phyloP scores from a whole-genome alignment of 2,329 filamentous ascomycete genomes.

The Leptographium lundbergii region DNA sequence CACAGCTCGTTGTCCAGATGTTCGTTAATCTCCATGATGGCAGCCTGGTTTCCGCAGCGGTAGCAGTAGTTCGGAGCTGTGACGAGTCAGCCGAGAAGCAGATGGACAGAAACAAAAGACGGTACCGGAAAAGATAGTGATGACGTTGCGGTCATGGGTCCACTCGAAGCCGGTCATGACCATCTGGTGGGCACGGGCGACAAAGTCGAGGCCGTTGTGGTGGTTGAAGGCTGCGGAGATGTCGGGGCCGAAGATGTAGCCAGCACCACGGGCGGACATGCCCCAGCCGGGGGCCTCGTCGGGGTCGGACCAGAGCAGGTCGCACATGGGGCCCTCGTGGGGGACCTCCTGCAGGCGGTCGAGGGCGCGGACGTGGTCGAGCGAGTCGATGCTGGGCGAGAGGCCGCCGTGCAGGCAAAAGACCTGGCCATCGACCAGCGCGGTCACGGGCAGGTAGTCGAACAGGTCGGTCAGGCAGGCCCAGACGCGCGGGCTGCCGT shows the following conservation, averaged over 20 bases:
- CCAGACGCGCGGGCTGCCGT: neutral
- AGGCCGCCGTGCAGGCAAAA: conserved; percentile 1
- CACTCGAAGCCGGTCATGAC: conserved; percentile 1
- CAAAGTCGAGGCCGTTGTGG: neutral
- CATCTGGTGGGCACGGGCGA: conserved; percentile 1
- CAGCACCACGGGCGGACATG: neutral
- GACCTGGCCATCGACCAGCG: neutral
- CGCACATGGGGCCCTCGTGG: neutral
- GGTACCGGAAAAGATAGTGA: neutral
- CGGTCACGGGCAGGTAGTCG: neutral
- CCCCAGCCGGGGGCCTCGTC: neutral
- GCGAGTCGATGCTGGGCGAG: neutral
- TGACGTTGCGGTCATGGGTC: neutral
- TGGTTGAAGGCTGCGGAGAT: neutral
- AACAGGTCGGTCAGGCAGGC: neutral
- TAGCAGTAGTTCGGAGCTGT: conserved; percentile 1
- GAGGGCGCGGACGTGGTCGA: neutral
- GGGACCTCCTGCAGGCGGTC: neutral
- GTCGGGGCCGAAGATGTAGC: conserved; percentile 1
- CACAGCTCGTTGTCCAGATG: neutral
- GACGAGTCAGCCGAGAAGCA: neutral
- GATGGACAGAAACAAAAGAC: neutral
- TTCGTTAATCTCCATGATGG: conserved; percentile 1
- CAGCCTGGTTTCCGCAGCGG: neutral
- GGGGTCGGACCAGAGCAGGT: conserved; percentile 1